These are phyloP conservation scores for Torulaspora pretoriensis DNA, from an alignment of 1,139 yeast species.

Conservation along the genomic window DNA sequence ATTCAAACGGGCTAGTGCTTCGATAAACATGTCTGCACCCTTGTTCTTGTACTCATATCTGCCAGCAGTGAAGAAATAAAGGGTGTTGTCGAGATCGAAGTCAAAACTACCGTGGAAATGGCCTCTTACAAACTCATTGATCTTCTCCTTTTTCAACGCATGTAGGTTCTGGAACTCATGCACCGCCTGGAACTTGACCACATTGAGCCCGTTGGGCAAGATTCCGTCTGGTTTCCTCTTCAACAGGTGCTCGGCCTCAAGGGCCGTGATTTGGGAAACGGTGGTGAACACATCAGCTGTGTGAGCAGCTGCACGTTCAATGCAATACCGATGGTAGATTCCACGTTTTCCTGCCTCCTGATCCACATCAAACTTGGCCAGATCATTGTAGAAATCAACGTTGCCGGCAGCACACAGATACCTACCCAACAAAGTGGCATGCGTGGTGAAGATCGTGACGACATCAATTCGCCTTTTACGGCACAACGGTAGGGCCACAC, in stretches of 20 bases:
- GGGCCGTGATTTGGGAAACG: slow-evolving; percentile 94
- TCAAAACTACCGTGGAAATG: slow-evolving; percentile 97
- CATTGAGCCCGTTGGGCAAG: slow-evolving; percentile 92
- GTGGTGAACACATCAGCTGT: slow-evolving; percentile 96
- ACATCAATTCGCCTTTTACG: slow-evolving; percentile 88
- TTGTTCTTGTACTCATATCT: slow-evolving; percentile 95
- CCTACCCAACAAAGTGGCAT: slow-evolving; percentile 91
- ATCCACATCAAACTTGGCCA: slow-evolving; percentile 88
- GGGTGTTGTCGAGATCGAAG: slow-evolving; percentile 87
- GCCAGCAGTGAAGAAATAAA: slow-evolving; percentile 95
- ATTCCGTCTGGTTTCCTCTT: slow-evolving; percentile 98
- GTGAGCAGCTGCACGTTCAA: slow-evolving; percentile 95
- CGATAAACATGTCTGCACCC: slow-evolving; percentile 95
- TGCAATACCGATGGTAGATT: slow-evolving; percentile 93
- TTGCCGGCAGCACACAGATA: slow-evolving; percentile 84
- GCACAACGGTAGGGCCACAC: slow-evolving; percentile 90
- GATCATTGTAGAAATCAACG: slow-evolving; percentile 90
- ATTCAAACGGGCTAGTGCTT: slow-evolving; percentile 86
- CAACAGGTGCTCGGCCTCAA: slow-evolving; percentile 85
- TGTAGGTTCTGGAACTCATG: slow-evolving; percentile 97
- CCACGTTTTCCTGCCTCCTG: slow-evolving; percentile 98
- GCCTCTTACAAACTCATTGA: slow-evolving; percentile 91
- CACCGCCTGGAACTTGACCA: slow-evolving; percentile 92
- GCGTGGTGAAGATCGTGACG: slow-evolving; percentile 94
- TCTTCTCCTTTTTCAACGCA: slow-evolving; percentile 84